Evolutionary conservation across 768 basidiomycete genomes (phyloP), one percentile per base, ranked within the genome.

Genomic region (Calocybe indica): DNA sequence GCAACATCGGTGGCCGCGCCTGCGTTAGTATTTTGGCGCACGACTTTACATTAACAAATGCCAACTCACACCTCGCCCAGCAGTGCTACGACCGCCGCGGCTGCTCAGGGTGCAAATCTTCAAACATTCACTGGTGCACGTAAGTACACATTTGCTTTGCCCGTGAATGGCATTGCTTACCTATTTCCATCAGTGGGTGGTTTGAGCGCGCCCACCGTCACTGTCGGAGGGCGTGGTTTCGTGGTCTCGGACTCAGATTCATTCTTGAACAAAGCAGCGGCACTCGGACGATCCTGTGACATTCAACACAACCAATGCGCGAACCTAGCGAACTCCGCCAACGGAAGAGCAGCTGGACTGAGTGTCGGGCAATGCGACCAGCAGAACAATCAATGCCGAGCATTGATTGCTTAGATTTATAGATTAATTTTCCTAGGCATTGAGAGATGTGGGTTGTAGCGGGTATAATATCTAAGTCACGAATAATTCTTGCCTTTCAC

Each of bases 221-320:
- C 58, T 30, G 50, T 58, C 46, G 75, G 75, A 35, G 76, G 73
- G 28, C 60, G 63, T 49, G 76, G 75, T 35, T 81, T 83, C 63
- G 52, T 61, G 6, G 76, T 79, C 43, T 61, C 64, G 9, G 66
- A 65, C 45, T 71, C 69, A 39, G 70, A 72, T 36, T 52, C 57
- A 37, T 82, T 81, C 71, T 52, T 77, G 31, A 75, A 78, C 56
- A 35, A 64, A 10, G 60, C 60, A 31, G 74, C 72, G 36, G 79
- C 80, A 12, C 66, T 81, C 31, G 75, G 74, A 14, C 74, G 80
- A 30, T 77, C 77, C 1, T 83, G 81, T 62, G 76, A 78, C 53
- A 69, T 77, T 35, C 78, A 81, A 60, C 71, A 79, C 58, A 81
- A 80, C 62, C 48, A 59, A 32, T 83, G 80, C 52, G 75, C 76